These are phyloP conservation scores for Stromatinia cepivora DNA, from an alignment of 2,329 filamentous ascomycete species.

Conservation along the genomic window DNA sequence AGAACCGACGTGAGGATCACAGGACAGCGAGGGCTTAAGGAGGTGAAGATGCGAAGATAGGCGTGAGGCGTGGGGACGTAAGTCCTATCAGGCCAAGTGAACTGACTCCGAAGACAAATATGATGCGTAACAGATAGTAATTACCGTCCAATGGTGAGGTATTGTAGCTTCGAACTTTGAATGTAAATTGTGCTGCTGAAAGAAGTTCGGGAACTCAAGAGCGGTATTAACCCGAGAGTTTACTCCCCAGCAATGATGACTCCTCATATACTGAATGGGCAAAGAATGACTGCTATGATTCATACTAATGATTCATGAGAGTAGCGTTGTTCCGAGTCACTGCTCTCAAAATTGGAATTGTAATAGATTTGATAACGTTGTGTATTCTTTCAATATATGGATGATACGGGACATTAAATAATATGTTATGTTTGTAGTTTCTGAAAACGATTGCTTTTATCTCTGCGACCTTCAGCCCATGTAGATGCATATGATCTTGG, in stretches of 20 bases:
- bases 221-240: neutral
- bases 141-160: too few relatives aligned
- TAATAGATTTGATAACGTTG: neutral
- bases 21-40: neutral
- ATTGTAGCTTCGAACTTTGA: neutral
- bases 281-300: neutral
- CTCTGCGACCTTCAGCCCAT: too few relatives aligned
- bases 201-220: neutral
- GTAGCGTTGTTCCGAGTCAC: neutral
- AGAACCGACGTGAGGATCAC: neutral
- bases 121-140: too few relatives aligned
- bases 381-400: too few relatives aligned
- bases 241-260: neutral
- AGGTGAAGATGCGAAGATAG: neutral
- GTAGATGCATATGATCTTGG: too few relatives aligned
- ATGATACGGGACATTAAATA: too few relatives aligned
- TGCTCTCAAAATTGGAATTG: neutral
- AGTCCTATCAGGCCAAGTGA: too few relatives aligned
- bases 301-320: neutral
- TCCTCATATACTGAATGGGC: neutral
- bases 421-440: too few relatives aligned
- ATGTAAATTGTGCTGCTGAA: neutral
- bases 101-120: neutral
- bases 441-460: too few relatives aligned
- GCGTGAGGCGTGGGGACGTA: too few relatives aligned